phyloP scores from a whole-genome alignment of 768 basidiomycete genomes.

The Dentipellis sp. region DNA sequence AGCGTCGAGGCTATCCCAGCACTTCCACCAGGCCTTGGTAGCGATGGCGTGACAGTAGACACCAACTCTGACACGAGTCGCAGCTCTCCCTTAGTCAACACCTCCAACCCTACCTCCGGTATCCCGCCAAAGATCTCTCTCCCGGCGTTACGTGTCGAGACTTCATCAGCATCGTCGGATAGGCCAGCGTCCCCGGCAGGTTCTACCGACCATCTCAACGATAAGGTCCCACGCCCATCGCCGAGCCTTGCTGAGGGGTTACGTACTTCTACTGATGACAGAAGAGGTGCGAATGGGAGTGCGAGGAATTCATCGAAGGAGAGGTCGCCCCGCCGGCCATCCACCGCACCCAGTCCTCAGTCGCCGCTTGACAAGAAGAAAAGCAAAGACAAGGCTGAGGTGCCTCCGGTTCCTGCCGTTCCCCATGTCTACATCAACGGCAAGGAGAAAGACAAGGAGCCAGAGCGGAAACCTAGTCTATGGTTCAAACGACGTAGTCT shows the following conservation, averaged over 20 bases:
- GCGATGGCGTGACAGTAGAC: neutral
- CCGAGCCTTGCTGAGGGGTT: neutral
- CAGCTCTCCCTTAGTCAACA: neutral
- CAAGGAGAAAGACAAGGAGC: slow-evolving; percentile 20
- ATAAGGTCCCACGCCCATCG: neutral
- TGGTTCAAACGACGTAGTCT: slow-evolving; percentile 54
- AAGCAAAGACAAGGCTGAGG: slow-evolving; percentile 13
- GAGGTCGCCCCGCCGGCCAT: slow-evolving; percentile 1
- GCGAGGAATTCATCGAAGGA: slow-evolving; percentile 10
- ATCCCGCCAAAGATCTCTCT: neutral
- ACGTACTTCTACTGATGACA: neutral
- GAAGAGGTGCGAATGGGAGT: neutral
- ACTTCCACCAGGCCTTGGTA: neutral
- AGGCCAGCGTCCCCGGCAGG: neutral
- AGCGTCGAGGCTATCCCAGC: neutral
- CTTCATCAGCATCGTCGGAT: neutral
- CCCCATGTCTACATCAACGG: slow-evolving; percentile 21
- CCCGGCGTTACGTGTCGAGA: neutral
- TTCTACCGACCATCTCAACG: neutral
- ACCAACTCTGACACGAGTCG: neutral
- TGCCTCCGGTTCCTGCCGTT: slow-evolving; percentile 22
- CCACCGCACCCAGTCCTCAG: slow-evolving; percentile 12
- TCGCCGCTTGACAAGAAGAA: slow-evolving; percentile 5
- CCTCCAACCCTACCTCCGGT: neutral
- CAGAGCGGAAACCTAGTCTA: slow-evolving; percentile 31